Evolutionary conservation across 2,329 filamentous ascomycete genomes (phyloP), one percentile per base, ranked within the genome.

Genomic region (Ophiostoma triangulosporum): DNA sequence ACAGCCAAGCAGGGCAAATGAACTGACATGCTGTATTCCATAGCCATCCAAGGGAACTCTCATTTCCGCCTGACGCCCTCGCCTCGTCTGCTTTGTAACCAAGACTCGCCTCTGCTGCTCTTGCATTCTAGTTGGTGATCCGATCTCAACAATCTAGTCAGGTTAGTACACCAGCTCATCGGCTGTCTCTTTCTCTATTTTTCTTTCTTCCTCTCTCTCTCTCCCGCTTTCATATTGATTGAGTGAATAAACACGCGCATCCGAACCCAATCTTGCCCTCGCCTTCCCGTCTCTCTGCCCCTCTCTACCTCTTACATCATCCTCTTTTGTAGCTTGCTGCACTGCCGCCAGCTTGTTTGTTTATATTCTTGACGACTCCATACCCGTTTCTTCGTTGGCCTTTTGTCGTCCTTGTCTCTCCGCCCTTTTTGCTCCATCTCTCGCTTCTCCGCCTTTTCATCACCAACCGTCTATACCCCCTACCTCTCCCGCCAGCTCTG

Each of bases 371-470:
- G 22, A 9, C 7, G 14, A 24, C 38, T 17, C 38, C 38, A 40
- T 43, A 43, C 20, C 20, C 24, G 38, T 17, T 17, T 20, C 22
- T 17, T 14, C 11, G 38, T 15, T 43, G 38, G 38, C 38, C 38
- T 43, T 20, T 6, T 17, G 24, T 24, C 2, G 20, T 17, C n/a
- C 11, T 24, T 53, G 52, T 55, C 48, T 50, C 51, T 35, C 35
- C 33, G 26, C 48, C 46, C 11, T 45, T 12, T 4, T 27, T 15
- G 9, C 45, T 17, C 22, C 8, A 17, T 35, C 14, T 31, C 51
- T 32, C 8, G 17, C 46, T 54, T 57, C 56, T 57, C 53, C 54
- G 60, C 56, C 33, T 50, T 45, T 33, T 49, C 7, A n/a, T 45
- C 40, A 11, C 22, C 40, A 15, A 15, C 40, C 24, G n/a, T 45